Conservation (phyloP, 2,329 filamentous ascomycete species). For the Ophiosphaerella korrae region DNA sequence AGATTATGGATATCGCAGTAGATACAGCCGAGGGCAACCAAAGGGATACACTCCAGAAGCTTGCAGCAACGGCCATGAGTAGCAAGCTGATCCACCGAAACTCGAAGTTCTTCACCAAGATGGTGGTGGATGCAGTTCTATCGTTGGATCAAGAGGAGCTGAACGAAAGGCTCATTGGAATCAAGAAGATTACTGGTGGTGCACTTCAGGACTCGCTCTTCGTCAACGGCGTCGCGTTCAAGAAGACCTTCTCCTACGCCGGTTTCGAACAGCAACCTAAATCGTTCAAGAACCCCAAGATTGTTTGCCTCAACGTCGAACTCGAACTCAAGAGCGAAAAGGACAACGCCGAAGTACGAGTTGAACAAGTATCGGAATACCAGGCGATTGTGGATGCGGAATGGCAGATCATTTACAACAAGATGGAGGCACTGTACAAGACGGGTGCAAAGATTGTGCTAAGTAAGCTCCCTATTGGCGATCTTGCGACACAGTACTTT, state of each 20-base stretch:
- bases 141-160: conserved; percentile 95
- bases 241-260: conserved; percentile 99
- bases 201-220: conserved; percentile 95
- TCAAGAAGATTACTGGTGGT: conserved; percentile 98
- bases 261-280: conserved; percentile 99
- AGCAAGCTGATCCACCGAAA: conserved; percentile 99
- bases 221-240: conserved; percentile 97
- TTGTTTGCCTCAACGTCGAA: conserved; percentile 97
- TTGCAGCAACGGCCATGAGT: conserved; percentile 97
- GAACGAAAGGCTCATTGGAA: conserved; percentile 95
- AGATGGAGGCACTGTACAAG: conserved; percentile 91
- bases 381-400: conserved; percentile 99
- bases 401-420: conserved; percentile 99
- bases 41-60: conserved; percentile 84
- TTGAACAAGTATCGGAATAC: conserved; percentile 98
- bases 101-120: conserved; percentile 93
- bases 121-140: conserved; percentile 97
- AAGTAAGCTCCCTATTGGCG: conserved; percentile 95
- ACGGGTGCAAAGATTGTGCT: conserved; percentile 97
- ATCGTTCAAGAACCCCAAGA: conserved; percentile 90
- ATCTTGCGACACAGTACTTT: conserved; percentile 96
- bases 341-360: conserved; percentile 97
- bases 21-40: conserved; percentile 81
- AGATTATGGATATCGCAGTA: conserved; percentile 96
- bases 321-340: conserved; percentile 98